Evolutionary conservation across 306 rosid species (phyloP).

Genomic region (Gastrolobium bilobum): DNA sequence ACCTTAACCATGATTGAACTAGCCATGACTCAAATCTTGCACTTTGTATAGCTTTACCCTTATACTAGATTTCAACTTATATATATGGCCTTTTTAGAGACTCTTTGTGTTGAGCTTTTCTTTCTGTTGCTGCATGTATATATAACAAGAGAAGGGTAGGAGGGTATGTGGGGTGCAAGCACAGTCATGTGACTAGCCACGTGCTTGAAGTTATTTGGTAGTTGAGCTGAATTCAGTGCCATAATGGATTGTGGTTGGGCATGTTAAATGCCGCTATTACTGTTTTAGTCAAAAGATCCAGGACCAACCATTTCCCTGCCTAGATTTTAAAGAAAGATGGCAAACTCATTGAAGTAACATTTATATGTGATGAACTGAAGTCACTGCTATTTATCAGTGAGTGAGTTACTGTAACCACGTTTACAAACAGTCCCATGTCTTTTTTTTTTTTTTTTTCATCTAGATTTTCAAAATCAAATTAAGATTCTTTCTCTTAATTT

Average conservation of each 20-base stretch:
- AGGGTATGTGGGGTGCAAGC: not conserved
- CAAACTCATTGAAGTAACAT: conserved; percentile 7
- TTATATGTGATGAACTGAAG: not conserved
- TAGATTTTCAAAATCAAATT: no score
- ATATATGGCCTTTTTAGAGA: not conserved
- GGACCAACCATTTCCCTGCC: conserved; percentile 8
- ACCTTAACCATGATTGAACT: conserved; percentile 37
- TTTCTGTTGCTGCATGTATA: not conserved
- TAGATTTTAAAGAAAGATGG: not conserved
- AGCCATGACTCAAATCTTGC: conserved; percentile 44
- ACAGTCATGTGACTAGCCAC: conserved; percentile 19
- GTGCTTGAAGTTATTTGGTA: conserved; percentile 38
- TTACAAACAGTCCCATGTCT: no score
- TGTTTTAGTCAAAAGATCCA: not conserved
- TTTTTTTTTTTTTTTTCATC: no score
- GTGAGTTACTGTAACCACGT: no score
- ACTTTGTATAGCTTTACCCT: not conserved
- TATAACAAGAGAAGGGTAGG: conserved; percentile 34
- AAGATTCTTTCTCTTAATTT: no score
- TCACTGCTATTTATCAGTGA: not conserved
- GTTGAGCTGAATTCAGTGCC: conserved; percentile 53
- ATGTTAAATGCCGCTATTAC: conserved; percentile 43
- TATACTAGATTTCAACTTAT: not conserved
- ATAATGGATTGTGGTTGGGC: conserved; percentile 44
- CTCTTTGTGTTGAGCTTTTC: not conserved